These are phyloP conservation scores for Gynostemma pentaphyllum DNA, from an alignment of 306 rosid species.

Conservation along the genomic window DNA sequence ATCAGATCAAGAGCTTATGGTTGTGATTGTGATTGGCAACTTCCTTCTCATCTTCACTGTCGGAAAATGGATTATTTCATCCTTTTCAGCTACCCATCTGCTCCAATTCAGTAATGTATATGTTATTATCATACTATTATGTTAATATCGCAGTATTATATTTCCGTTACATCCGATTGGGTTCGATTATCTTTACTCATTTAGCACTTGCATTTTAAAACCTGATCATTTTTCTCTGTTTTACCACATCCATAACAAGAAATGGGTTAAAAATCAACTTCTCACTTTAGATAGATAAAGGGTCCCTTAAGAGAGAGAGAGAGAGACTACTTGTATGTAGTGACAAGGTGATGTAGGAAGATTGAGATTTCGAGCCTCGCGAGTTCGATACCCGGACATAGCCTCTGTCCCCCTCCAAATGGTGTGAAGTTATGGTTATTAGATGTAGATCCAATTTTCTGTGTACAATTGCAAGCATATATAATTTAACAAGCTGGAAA, in stretches of 20 bases:
- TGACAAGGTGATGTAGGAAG: slow-evolving; percentile 56
- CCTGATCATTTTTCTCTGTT: too few relatives aligned
- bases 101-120: background rate
- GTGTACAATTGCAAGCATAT: background rate
- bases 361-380: slow-evolving; percentile 60
- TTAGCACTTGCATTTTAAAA: too few relatives aligned
- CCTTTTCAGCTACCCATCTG: slow-evolving; percentile 18
- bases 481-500: background rate
- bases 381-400: slow-evolving; percentile 87
- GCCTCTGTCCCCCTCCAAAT: slow-evolving; percentile 87
- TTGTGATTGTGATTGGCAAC: slow-evolving; percentile 12
- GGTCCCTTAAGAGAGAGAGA: background rate
- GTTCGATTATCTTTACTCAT: background rate
- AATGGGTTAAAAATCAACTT: too few relatives aligned
- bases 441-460: slow-evolving; percentile 25
- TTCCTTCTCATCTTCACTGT: slow-evolving; percentile 18
- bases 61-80: slow-evolving; percentile 15
- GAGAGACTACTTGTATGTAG: slow-evolving; percentile 39
- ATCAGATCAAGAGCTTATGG: background rate
- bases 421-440: slow-evolving; percentile 46
- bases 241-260: too few relatives aligned
- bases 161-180: background rate
- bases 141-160: background rate
- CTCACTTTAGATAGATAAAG: too few relatives aligned
- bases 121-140: background rate